phyloP scores from a whole-genome alignment of 2,329 filamentous ascomycete genomes.

The Aschersonia sp. region DNA sequence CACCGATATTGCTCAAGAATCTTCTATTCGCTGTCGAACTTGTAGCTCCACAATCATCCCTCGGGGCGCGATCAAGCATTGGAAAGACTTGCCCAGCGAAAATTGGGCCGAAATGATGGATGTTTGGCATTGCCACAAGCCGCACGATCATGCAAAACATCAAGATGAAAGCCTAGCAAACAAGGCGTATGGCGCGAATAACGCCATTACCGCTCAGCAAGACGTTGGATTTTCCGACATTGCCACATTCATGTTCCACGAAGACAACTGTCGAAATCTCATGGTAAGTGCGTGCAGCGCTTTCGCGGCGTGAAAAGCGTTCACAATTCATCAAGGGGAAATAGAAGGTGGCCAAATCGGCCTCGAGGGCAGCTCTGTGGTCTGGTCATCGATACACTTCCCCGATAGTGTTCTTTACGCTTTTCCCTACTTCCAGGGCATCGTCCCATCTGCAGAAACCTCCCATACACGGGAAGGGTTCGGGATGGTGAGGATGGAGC shows the following conservation, averaged over 20 bases:
- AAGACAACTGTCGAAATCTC: constrained; percentile 44
- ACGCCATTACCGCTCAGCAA: constrained; percentile 49
- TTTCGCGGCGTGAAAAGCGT: no score
- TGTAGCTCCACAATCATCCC: constrained; percentile 24
- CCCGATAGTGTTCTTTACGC: constrained; percentile 36
- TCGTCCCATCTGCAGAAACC: constrained; percentile 15
- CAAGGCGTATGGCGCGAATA: constrained; percentile 76
- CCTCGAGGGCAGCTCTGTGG: constrained; percentile 29
- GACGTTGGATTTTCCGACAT: constrained; percentile 70
- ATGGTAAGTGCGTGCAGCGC: constrained; percentile 17
- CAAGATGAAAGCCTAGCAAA: constrained; percentile 34
- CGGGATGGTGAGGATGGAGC: constrained; percentile 13
- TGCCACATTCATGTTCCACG: constrained; percentile 57
- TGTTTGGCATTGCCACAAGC: constrained; percentile 99
- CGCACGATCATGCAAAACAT: constrained; percentile 39
- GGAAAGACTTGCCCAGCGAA: constrained; percentile 91
- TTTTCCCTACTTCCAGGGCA: constrained; percentile 12
- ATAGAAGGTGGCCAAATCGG: constrained; percentile 50
- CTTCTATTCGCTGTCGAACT: constrained; percentile 26
- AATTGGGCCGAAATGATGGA: constrained; percentile 99
- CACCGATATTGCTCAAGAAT: constrained; percentile 24
- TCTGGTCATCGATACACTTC: constrained; percentile 54
- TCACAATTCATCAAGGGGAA: constrained; percentile 14
- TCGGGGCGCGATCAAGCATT: constrained; percentile 31
- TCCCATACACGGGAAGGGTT: constrained; percentile 28